Evolutionary conservation across 2,329 filamentous ascomycete genomes (phyloP), one percentile per base, ranked within the genome.

Genomic region (Golovinomyces cichoracearum): DNA sequence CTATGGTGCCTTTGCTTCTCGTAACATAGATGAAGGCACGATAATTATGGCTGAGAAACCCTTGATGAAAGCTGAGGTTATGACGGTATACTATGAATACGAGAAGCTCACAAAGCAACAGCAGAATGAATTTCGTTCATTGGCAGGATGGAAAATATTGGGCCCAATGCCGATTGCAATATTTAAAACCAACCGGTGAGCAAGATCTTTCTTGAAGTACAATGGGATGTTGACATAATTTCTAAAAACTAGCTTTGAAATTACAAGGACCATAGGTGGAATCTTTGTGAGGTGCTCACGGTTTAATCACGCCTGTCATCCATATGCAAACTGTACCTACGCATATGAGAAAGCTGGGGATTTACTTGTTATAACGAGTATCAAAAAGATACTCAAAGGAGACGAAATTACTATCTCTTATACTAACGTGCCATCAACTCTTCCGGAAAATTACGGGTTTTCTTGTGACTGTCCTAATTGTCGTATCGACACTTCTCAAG

Each of bases 261-360:
- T 51, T 22, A 25, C n/a, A 13, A 44, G 46, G 3, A 29, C 41
- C 12, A 45, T 50, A 37, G 47, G 49, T 7, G 65, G 63, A 0
- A 64, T 74, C 2, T 74, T 73, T 50, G 63, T 68, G 0, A 61
- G 71, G 5, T 69, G 67, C 0, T 68, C 71, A 0, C 64, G 72
- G 2, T 75, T 77, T 60, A 77, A 77, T 56, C 73, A 77, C 55
- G 67, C 71, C 0, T 77, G 73, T 55, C 50, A 53, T 1, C 62
- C 65, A 0, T 57, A 67, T 40, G 56, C 73, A 23, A 53, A 60
- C 1, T 75, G 69, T 54, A 53, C 44, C 0, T 72, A 65, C 53
- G 22, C 5, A 1, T 58, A 50, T 33, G 63, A 70, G 47, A 5
- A 46, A 0, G 37, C 49, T 0, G 50, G 53, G 1, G 52, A 60